These are phyloP conservation scores for Penicillium simplicissimum DNA, from an alignment of 495 filamentous ascomycete genomes.

Conservation along the genomic window DNA sequence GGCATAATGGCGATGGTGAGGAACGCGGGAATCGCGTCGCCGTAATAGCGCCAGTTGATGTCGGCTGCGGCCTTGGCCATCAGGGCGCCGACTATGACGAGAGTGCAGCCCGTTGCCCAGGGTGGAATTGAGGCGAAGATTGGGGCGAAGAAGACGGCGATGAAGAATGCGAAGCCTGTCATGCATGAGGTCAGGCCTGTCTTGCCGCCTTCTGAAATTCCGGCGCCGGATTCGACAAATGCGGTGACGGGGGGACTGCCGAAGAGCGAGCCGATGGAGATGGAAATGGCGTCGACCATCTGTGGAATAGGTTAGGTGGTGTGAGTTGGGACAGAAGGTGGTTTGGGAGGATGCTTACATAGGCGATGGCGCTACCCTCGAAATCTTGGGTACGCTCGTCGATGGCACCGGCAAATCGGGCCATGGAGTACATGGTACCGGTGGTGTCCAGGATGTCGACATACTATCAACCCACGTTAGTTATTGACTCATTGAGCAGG, in stretches of 20 bases:
- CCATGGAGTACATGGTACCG: slow-evolving; percentile 81
- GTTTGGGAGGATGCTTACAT: slow-evolving; percentile 37
- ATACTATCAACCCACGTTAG: slow-evolving; percentile 50
- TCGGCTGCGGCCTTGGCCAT: slow-evolving; percentile 74
- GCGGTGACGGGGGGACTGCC: slow-evolving; percentile 77
- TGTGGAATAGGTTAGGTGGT: slow-evolving; percentile 7
- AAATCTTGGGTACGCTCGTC: slow-evolving; percentile 76
- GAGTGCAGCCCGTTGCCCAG: slow-evolving; percentile 81
- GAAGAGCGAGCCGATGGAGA: slow-evolving; percentile 74
- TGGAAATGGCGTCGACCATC: slow-evolving; percentile 72
- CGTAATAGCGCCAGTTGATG: slow-evolving; percentile 82
- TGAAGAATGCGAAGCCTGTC: slow-evolving; percentile 79
- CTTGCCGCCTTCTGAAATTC: slow-evolving; percentile 79
- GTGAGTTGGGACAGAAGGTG: neutral
- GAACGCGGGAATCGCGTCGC: slow-evolving; percentile 78
- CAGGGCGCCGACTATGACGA: slow-evolving; percentile 77
- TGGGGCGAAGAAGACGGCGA: slow-evolving; percentile 82
- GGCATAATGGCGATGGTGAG: slow-evolving; percentile 80
- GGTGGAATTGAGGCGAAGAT: slow-evolving; percentile 83
- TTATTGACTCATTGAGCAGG: neutral
- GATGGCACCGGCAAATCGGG: slow-evolving; percentile 70
- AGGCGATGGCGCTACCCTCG: slow-evolving; percentile 74
- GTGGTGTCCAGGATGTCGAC: slow-evolving; percentile 81
- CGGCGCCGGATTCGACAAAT: slow-evolving; percentile 80
- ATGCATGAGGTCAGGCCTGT: slow-evolving; percentile 79